Conservation (phyloP, 768 basidiomycete genomes). For the Suillus brevipes region DNA sequence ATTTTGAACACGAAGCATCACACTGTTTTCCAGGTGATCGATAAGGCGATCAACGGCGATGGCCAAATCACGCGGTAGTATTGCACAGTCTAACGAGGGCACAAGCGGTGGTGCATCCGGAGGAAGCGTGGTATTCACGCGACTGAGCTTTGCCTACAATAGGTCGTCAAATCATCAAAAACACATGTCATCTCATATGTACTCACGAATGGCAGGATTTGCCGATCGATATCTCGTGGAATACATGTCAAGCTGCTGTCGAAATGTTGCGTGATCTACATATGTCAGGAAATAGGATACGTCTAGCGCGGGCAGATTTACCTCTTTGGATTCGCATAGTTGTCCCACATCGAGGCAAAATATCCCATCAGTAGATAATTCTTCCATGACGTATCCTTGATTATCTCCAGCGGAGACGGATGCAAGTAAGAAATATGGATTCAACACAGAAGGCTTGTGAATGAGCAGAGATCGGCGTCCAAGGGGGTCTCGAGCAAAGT, state of each 20-base stretch:
- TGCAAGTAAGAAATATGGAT: slow-evolving; percentile 59
- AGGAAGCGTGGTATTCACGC: slow-evolving; percentile 51
- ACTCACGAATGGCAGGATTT: slow-evolving; percentile 26
- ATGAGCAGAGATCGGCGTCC: slow-evolving; percentile 84
- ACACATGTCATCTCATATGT: too few species aligned
- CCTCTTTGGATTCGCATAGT: slow-evolving; percentile 25
- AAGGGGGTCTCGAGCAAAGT: slow-evolving; percentile 80
- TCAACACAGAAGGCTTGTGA: slow-evolving; percentile 50
- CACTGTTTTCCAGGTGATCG: slow-evolving; percentile 60
- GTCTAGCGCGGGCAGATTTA: slow-evolving; percentile 16
- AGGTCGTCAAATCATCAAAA: background rate
- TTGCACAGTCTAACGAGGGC: slow-evolving; percentile 32
- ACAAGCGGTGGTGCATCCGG: slow-evolving; percentile 39
- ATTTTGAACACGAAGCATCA: slow-evolving; percentile 63
- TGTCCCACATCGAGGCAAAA: slow-evolving; percentile 50
- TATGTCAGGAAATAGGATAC: slow-evolving; percentile 9
- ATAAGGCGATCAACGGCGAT: slow-evolving; percentile 52
- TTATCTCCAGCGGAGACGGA: slow-evolving; percentile 62
- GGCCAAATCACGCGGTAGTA: slow-evolving; percentile 44
- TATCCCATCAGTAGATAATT: slow-evolving; percentile 59
- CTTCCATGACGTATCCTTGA: slow-evolving; percentile 53
- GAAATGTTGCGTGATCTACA: slow-evolving; percentile 25
- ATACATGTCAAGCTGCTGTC: slow-evolving; percentile 19
- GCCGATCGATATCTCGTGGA: slow-evolving; percentile 20
- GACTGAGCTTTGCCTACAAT: slow-evolving; percentile 43